Evolutionary conservation across 129 eudicot genomes (phyloP).

Genomic region (Lactuca sativa): DNA sequence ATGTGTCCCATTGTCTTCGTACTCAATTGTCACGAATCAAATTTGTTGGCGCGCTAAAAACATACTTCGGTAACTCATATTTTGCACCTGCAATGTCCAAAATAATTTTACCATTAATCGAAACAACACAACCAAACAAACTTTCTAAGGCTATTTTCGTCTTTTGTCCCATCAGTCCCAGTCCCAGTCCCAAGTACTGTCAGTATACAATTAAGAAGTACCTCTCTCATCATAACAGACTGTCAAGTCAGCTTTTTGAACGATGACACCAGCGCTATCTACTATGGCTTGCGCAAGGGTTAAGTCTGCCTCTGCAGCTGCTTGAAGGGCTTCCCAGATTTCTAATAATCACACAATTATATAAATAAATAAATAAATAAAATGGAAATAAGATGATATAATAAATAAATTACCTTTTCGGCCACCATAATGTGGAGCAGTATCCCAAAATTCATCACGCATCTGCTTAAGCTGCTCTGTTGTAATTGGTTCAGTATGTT

Average conservation of each 20-base stretch:
- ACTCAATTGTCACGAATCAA: slow-evolving; percentile 54
- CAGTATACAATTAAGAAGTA: background rate
- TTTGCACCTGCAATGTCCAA: slow-evolving; percentile 69
- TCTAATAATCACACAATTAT: slow-evolving; percentile 35
- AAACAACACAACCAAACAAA: background rate
- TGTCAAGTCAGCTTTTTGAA: slow-evolving; percentile 70
- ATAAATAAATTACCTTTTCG: slow-evolving; percentile 53
- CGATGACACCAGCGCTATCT: slow-evolving; percentile 89
- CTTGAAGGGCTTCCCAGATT: slow-evolving; percentile 93
- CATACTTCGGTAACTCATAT: slow-evolving; percentile 87
- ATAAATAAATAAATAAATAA: too few species aligned
- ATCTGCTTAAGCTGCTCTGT: slow-evolving; percentile 64
- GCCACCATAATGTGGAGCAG: slow-evolving; percentile 95
- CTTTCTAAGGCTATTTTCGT: background rate
- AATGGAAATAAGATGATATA: background rate
- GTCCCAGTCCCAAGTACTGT: too few species aligned
- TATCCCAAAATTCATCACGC: slow-evolving; percentile 97
- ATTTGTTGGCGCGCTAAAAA: slow-evolving; percentile 86
- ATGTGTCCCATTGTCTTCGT: background rate
- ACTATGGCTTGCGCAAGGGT: slow-evolving; percentile 75
- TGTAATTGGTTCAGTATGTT: slow-evolving; percentile 76
- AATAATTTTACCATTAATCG: background rate
- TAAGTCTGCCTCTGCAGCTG: slow-evolving; percentile 77
- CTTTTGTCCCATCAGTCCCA: background rate
- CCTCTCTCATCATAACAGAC: slow-evolving; percentile 95